Evolutionary conservation across 441 rosid genomes (phyloP).

Genomic region (Corymbia calophylla): DNA sequence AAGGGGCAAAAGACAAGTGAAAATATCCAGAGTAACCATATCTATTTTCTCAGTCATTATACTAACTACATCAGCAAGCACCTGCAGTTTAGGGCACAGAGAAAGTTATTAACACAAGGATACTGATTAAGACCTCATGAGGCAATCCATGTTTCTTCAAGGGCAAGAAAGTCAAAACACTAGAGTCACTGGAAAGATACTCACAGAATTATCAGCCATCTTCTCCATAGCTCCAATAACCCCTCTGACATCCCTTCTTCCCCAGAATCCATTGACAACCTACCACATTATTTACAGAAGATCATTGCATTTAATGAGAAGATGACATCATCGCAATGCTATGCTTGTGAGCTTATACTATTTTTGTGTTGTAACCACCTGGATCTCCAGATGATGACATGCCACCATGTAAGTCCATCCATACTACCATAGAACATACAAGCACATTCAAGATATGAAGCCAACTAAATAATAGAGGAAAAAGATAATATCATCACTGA

Average conservation of each 20-base stretch:
- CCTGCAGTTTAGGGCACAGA: slow-evolving; percentile 40
- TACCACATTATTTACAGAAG: slow-evolving; percentile 20
- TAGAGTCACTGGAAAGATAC: slow-evolving; percentile 13
- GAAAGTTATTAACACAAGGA: neutral
- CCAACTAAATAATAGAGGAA: neutral
- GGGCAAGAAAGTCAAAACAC: neutral
- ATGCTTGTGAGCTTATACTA: neutral
- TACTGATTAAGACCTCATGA: neutral
- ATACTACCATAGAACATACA: neutral
- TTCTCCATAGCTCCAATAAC: slow-evolving; percentile 74
- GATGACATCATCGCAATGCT: neutral
- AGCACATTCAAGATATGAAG: neutral
- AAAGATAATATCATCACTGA: neutral
- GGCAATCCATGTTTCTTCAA: neutral
- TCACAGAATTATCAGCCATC: slow-evolving; percentile 93
- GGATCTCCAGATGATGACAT: neutral
- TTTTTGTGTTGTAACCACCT: neutral
- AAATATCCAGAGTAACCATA: slow-evolving; percentile 68
- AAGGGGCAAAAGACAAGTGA: slow-evolving; percentile 83
- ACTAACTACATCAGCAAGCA: slow-evolving; percentile 73
- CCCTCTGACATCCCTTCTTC: slow-evolving; percentile 71
- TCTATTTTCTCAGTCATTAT: slow-evolving; percentile 60
- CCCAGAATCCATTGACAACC: slow-evolving; percentile 90
- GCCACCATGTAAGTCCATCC: neutral
- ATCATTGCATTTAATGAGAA: neutral